Conservation (phyloP, 208 protist species). For the Angomonas ambiguus region DNA sequence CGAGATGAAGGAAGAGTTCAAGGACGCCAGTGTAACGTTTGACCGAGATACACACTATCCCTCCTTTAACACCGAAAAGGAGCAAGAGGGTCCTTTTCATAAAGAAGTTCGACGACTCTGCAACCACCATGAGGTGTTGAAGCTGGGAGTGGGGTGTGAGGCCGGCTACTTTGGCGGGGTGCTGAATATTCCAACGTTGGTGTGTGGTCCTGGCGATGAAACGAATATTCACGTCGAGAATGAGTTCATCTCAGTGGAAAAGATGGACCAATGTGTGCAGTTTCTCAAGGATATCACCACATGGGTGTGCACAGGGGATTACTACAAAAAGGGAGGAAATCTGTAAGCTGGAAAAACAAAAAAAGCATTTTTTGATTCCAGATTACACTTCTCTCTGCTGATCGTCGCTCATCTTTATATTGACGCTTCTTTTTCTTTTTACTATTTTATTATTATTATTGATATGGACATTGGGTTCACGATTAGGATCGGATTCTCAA, state of each 20-base stretch:
- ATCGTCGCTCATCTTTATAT: no score
- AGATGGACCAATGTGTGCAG: slow-evolving; percentile 8
- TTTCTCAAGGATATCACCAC: slow-evolving; percentile 4
- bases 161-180: slow-evolving; percentile 10
- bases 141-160: slow-evolving; percentile 2
- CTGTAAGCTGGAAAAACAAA: not conserved
- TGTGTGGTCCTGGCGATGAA: slow-evolving; percentile 7
- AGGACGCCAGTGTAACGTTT: slow-evolving; percentile 28
- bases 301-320: not conserved
- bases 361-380: no score
- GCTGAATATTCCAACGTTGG: slow-evolving; percentile 13
- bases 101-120: not conserved
- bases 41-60: slow-evolving; percentile 10
- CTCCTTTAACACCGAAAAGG: slow-evolving; percentile 24
- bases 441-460: slow-evolving; percentile 7
- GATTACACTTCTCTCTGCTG: no score
- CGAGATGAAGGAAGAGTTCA: slow-evolving; percentile 40
- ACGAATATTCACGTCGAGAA: slow-evolving; percentile 1
- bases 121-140: not conserved
- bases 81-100: not conserved
- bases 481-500: no score
- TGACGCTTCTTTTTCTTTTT: not conserved
- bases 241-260: not conserved
- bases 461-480: no score
- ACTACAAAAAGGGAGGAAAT: not conserved